phyloP scores from a whole-genome alignment of 208 protist species.

The Leishmania guyanensis region DNA sequence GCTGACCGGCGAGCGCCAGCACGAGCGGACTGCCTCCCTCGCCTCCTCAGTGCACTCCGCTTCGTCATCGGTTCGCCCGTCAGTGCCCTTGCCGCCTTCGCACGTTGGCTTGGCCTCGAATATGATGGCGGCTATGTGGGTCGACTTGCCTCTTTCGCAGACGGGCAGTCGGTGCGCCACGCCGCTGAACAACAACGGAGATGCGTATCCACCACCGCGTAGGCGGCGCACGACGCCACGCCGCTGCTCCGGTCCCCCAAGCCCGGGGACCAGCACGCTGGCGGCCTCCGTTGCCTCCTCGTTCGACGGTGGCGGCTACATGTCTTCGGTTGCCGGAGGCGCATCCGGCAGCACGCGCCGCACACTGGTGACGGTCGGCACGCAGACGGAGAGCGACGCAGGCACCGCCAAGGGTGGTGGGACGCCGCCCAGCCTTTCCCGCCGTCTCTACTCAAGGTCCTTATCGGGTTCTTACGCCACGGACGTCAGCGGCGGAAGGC shows the following conservation, averaged over 20 bases:
- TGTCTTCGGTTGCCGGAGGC: conserved; percentile 4
- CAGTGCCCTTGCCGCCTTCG: conserved; percentile 29
- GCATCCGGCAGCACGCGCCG: conserved; percentile 10
- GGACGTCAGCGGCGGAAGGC: not conserved
- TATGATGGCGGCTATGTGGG: conserved; percentile 50
- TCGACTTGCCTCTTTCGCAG: conserved; percentile 35
- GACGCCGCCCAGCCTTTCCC: not conserved
- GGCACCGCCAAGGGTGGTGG: not conserved
- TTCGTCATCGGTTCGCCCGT: conserved; percentile 26
- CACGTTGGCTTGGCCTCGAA: conserved; percentile 31
- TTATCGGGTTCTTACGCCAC: not conserved
- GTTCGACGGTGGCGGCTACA: conserved; percentile 15
- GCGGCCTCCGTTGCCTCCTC: conserved; percentile 38
- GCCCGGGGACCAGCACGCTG: conserved; percentile 42
- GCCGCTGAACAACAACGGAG: conserved; percentile 13
- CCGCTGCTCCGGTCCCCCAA: conserved; percentile 35
- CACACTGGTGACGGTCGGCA: conserved; percentile 23
- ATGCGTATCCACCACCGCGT: conserved; percentile 23
- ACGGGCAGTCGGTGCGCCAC: conserved; percentile 31
- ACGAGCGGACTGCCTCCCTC: conserved; percentile 34
- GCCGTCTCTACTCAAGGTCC: not conserved
- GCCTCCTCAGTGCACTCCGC: conserved; percentile 33
- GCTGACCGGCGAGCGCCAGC: conserved; percentile 2
- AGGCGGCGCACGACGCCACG: conserved; percentile 48
- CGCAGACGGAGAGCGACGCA: conserved; percentile 22